Base-by-base conservation (phyloP, 2,329 filamentous ascomycete genomes). In the Fusarium sp. region DNA sequence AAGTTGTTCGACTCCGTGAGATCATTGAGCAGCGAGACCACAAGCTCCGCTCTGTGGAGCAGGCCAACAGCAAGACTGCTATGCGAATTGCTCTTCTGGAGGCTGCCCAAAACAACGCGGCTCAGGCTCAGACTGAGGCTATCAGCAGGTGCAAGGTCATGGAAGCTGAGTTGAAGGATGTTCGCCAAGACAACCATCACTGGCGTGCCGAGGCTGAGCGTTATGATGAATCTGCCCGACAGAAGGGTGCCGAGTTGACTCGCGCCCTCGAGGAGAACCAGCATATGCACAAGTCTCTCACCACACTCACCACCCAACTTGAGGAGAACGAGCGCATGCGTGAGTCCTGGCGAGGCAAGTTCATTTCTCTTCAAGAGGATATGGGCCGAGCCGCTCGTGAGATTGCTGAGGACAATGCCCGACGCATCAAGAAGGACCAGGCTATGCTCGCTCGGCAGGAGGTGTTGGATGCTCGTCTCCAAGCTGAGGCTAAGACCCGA, bases 281-380 rank as follows among this genome's bases (percentile, higher is more conserved):
- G 81, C 92, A 93, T 73, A 86, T 98, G 66, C 91, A 92, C 76
- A 91, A 90, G 80, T 91, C 92, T 33, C 90, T 97, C 67, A 90
- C 92, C 70, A 92, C 91, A 25, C 87, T 98, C 65, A 91, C 92
- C 71, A 89, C 89, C 54, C 95, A 97, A 80, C 90, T 97, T 47
- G 92, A 97, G 79, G 95, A 98, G 84, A 96, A 95, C 79, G 91
- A 95, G 79, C 91, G 93, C 72, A 90, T 97, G 68, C 92, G 95
- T 67, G 94, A 98, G 80, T 91, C 89, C 70, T 95, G 97, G 90
- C 92, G 95, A 75, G 87, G 87, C 81, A 97, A 97, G 83, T 93
- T 98, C 79, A 90, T 96, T 76, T 91, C 91, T 69, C 86, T 99
- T 43, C 95, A 98, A 82, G 90, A 95, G 72, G 95, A 98, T 76